Evolutionary conservation across 306 rosid genomes (phyloP), one percentile per base, ranked within the genome.

Genomic region (Prunus mume): DNA sequence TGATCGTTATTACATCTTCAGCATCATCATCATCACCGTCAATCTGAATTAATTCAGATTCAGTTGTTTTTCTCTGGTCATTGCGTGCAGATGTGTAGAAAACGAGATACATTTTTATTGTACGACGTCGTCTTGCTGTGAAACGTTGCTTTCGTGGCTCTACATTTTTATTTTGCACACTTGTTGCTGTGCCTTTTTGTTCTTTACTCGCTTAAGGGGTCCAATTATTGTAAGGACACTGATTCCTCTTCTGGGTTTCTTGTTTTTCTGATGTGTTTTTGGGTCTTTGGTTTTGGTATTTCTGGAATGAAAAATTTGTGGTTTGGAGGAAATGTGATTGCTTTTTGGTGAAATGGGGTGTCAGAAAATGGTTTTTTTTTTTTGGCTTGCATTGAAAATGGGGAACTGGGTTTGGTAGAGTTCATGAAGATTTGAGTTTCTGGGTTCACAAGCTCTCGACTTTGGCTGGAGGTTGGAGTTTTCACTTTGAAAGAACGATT

Each of bases 341-440:
- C 27, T 64, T 64, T 32, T 32, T 17, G 49, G 49, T 17, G 47
- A 18, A 17, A 34, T 64, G 47, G 68, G 46, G 3, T 6, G 7
- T 7, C 27, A 65, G 27, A 78, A 49, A 4, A 68, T 66, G 82
- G 63, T 49, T 24, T 43, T 51, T 76, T 24, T 24, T 66, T 68
- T 32, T 5, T 32, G 38, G 4, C 19, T 78, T 32, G 52, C 69
- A 10, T 73, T 11, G 58, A 32, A 68, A 78, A 86, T 80, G 88
- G 49, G 14, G 83, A 55, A 11, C 24, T 75, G 75, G 74, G 76
- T 34, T 58, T 68, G 68, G 64, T 49, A 61, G 69, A 25, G 43
- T 74, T 65, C 57, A 38, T 66, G 68, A 68, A 78, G 73, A 32
- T 82, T 72, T 60, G 49, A 57, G 34, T 18, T 62, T 17, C 47